Evolutionary conservation across 768 basidiomycete species (phyloP), one percentile per base, ranked within the genome.

Genomic region (Lentinula boryana): DNA sequence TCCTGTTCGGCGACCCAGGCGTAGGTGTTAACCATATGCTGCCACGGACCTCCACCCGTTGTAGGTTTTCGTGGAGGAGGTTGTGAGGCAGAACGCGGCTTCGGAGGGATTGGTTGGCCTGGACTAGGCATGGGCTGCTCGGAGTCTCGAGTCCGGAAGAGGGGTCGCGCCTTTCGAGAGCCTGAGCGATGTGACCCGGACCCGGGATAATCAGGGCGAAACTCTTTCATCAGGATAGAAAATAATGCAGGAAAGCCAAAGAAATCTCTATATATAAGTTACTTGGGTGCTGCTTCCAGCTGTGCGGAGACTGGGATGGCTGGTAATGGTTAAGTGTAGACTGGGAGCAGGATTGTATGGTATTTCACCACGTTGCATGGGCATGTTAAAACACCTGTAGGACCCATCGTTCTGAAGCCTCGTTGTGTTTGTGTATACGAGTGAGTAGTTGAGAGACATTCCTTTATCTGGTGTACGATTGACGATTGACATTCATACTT

Each of bases 1-100:
- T 83, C 81, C 69, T 86, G 83, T 61, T 85, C 80, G 54, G 78
- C 75, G 6, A 81, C 81, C 78, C 80, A 84, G 5, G 76, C 68
- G 63, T 76, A 79, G 8, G 80, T 76, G 27, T 77, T 68, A 10
- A 73, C 70, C 74, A 77, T 76, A 40, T 79, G 76, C 59, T 74
- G 67, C 77, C 79, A 79, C 12, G 78, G 65, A 72, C 33, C 49
- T 16, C 18, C 16, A 13, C 32, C 10, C 15, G 58, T 13, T 4
- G 27, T 27, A 15, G 58, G 48, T n/a, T 51, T 23, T 23, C 16
- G 56, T n/a, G 56, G 43, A 33, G 41, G 56, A 58, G 56, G 56
- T 18, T 33, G 41, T 32, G 56, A 58, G 40, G 43, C 38, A 23
- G 41, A 49, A 58, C 46, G 56, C 32, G 41, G 46, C 56, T 58